phyloP scores from a whole-genome alignment of 306 rosid species.

The Herpetospermum pedunculosum region DNA sequence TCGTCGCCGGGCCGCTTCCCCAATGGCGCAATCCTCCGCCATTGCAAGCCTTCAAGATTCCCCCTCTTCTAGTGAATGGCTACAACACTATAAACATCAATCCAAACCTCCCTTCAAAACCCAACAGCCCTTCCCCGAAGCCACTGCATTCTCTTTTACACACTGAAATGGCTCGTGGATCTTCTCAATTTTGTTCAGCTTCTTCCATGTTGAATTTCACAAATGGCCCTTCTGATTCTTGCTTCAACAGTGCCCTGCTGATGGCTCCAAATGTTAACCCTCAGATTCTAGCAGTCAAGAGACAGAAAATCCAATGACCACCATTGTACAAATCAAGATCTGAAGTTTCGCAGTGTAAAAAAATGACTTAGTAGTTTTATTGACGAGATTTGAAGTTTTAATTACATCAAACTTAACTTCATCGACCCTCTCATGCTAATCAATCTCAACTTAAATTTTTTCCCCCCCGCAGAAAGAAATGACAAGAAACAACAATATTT shows the following conservation, averaged over 20 bases:
- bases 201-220: constrained; percentile 33
- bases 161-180: constrained; percentile 14
- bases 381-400: constrained; percentile 22
- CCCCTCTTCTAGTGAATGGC: constrained; percentile 29
- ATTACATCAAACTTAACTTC: constrained; percentile 15
- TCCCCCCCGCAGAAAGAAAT: background rate
- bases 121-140: background rate
- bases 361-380: constrained; percentile 28
- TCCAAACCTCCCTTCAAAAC: constrained; percentile 6
- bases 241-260: constrained; percentile 16
- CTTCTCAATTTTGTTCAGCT: constrained; percentile 45
- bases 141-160: constrained; percentile 10
- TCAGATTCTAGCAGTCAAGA: constrained; percentile 23
- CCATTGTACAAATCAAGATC: constrained; percentile 8
- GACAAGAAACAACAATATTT: constrained; percentile 2
- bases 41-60: constrained; percentile 28
- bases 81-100: constrained; percentile 10
- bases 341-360: constrained; percentile 29
- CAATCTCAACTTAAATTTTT: background rate
- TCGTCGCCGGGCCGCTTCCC: constrained; percentile 60
- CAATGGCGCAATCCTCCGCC: constrained; percentile 74
- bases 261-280: constrained; percentile 18
- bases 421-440: background rate
- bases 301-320: constrained; percentile 36
- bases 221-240: constrained; percentile 19